These are phyloP conservation scores for Stereum hirsutum DNA, from an alignment of 1,284 basidiomycete species.

Conservation along the genomic window DNA sequence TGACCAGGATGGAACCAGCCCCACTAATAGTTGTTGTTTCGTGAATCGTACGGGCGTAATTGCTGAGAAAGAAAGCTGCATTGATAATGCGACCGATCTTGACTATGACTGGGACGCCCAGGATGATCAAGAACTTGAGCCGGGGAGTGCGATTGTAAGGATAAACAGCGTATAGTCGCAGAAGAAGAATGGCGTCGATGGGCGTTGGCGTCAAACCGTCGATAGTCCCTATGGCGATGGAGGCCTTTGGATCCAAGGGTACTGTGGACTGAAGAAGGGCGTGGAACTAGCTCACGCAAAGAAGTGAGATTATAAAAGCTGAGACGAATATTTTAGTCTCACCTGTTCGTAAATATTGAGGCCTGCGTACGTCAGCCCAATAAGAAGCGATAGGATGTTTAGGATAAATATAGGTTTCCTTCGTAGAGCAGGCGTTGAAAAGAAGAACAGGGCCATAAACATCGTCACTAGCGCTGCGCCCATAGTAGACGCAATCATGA, in stretches of 20 bases:
- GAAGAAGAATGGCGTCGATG: constrained; percentile 15
- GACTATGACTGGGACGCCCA: constrained; percentile 10
- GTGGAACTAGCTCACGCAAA: no score
- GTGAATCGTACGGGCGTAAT: constrained; percentile 2
- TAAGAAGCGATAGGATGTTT: constrained; percentile 15
- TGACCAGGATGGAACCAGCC: constrained; percentile 7
- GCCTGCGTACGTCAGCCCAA: constrained; percentile 11
- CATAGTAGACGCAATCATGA: constrained; percentile 14
- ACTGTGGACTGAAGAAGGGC: neutral
- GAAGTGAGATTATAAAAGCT: no score
- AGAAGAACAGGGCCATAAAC: constrained; percentile 16
- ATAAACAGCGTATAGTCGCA: constrained; percentile 18
- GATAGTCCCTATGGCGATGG: constrained; percentile 7
- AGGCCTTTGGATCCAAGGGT: neutral
- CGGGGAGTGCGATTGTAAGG: constrained; percentile 11
- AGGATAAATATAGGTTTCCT: constrained; percentile 19
- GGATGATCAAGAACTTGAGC: neutral
- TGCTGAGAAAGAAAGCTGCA: constrained; percentile 9
- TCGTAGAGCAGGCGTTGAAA: constrained; percentile 14
- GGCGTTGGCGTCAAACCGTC: constrained; percentile 12
- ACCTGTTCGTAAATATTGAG: constrained; percentile 7
- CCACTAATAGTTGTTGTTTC: neutral
- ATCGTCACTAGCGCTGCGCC: constrained; percentile 14
- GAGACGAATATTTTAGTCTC: no score
- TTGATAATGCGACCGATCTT: constrained; percentile 11